Base-by-base conservation (phyloP, 176 grass and related monocot genomes). In the Aegilops bicornis region DNA sequence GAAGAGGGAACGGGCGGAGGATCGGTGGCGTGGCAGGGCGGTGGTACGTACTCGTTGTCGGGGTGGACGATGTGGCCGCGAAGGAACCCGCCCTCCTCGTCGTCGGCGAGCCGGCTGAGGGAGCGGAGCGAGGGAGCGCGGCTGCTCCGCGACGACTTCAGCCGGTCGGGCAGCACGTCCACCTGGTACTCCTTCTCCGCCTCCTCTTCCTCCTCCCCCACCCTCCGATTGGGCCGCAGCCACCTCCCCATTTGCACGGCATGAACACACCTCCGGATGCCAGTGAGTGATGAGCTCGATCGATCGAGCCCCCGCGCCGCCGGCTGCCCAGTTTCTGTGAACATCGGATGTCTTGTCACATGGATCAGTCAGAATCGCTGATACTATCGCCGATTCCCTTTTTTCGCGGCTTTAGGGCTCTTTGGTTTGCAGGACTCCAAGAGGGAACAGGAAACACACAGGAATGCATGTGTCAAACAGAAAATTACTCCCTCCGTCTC, bases 91-190 rank as follows among this genome's bases (percentile, higher is more conserved):
- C 23, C 54, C 12, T 83, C 86, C 36, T 17, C 58, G 52, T 39
- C 87, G 63, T 17, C 37, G 63, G 12, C 4, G 71, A 20, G 4
- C 40, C 47, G 76, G 20, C 83, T 76, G 8, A 23, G 43, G 60
- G 16, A 47, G 29, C 81, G 86, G 32, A 58, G 79, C 32, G 54
- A 76, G 74, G 73, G 60, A 96, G 66, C 60, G 37, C 90, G 88
- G 85, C 90, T 94, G 31, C 85, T 89, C 23, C 63, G 84, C 40
- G 94, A 94, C 29, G 91, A 84, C 3, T 22, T 58, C 20, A 87
- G 78, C 52, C 29, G 90, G 56, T 96, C 97, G 14, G 76, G 80
- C 54, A 88, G 68, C 35, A 88, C 90, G n/a, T 96, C 97, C 63
- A 96, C 88, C 83, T 88, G 70, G 89, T 96, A 95, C 87, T 96